These are phyloP conservation scores for Geranium incanum DNA, from an alignment of 441 rosid genomes.

Conservation along the genomic window DNA sequence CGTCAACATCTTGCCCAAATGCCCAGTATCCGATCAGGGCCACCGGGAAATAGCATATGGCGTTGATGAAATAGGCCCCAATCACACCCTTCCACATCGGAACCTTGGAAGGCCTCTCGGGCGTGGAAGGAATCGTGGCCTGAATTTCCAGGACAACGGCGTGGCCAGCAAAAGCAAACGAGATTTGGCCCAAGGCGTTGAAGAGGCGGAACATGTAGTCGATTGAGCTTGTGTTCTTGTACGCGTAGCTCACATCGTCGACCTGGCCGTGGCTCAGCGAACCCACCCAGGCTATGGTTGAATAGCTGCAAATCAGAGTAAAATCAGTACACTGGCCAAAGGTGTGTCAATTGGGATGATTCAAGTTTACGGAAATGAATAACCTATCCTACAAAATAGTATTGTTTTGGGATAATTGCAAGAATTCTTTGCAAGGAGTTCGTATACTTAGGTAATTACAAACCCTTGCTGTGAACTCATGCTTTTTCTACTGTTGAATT, in stretches of 20 bases:
- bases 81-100: slow-evolving; percentile 92
- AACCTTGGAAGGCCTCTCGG: slow-evolving; percentile 65
- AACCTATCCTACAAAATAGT: too few relatives aligned
- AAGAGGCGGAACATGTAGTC: slow-evolving; percentile 65
- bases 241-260: slow-evolving; percentile 57
- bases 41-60: slow-evolving; percentile 83
- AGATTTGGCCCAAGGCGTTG: slow-evolving; percentile 76
- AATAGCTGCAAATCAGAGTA: slow-evolving; percentile 47
- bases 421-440: too few relatives aligned
- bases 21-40: slow-evolving; percentile 88
- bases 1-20: slow-evolving; percentile 75
- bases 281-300: slow-evolving; percentile 89
- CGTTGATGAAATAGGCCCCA: slow-evolving; percentile 73
- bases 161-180: slow-evolving; percentile 88
- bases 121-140: slow-evolving; percentile 86
- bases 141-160: slow-evolving; percentile 90
- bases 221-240: slow-evolving; percentile 38
- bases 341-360: neutral
- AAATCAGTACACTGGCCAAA: neutral
- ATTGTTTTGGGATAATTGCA: too few relatives aligned
- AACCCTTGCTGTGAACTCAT: too few relatives aligned
- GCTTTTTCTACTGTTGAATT: too few relatives aligned
- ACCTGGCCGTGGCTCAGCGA: slow-evolving; percentile 52
- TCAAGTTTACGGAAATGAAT: too few relatives aligned
- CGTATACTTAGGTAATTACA: too few relatives aligned